Base-by-base conservation (phyloP, 805 yeast genomes). In the Ogataea trehaloabstinens region DNA sequence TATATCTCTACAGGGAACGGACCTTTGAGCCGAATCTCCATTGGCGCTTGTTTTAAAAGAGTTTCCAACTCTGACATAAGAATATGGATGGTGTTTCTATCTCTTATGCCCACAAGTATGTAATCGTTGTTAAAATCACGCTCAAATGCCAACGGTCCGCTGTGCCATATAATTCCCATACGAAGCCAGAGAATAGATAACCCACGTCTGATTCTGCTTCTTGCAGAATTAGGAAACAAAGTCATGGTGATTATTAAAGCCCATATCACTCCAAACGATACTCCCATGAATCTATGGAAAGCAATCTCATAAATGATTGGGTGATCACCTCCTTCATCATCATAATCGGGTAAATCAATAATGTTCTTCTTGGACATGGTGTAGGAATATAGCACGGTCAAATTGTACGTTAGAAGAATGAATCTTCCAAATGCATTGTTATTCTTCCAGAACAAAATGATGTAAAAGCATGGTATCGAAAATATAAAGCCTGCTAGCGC, bases 121-220 rank as follows among this genome's bases (percentile, higher is more conserved):
- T 47, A 36, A 16, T 58, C 60, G 4, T 42, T 38, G 38, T 59
- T 42, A 24, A 45, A 52, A 12, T 52, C 59, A 24, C 60, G 55
- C n/a, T 57, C 61, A 36, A 65, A 73, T 13, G 70, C 73, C 44
- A 86, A 61, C 2, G 90, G 88, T 47, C 85, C 91, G 34, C 80
- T 66, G 48, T 81, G 82, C 95, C 95, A 86, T 6, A 80, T 71
- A 17, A 87, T 71, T 1, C 95, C 95, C 73, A 86, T 71, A 31
- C 89, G 67, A 28, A 87, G 64, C 95, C 95, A 87, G 17, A 85
- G 66, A 2, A 80, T 63, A 0, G 87, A 75, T 17, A 86, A 55
- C 0, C 87, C 86, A 19, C 70, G 68, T 42, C 85, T 78, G 42
- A 86, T 63, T 34, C 88, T 65, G 11, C 76, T 67, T 32, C 95